phyloP scores from a whole-genome alignment of 345 rosid species.

The Eucalyptus marginata region DNA sequence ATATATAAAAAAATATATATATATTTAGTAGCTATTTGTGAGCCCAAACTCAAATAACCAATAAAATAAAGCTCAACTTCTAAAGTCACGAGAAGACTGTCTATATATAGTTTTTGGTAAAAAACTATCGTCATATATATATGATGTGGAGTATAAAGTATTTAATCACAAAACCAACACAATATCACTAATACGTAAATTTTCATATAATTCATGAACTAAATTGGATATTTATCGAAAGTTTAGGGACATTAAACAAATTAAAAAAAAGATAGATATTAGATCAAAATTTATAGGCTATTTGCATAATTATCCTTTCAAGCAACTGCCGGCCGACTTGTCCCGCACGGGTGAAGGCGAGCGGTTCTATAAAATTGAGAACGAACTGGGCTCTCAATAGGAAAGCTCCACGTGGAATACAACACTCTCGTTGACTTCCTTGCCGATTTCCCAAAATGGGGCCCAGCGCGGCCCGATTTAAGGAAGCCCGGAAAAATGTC shows the following conservation, averaged over 20 bases:
- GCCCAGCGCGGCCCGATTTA: neutral
- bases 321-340: neutral
- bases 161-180: no score
- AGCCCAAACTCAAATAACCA: no score
- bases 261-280: neutral
- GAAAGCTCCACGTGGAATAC: neutral
- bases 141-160: no score
- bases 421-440: neutral
- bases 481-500: neutral
- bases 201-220: accelerated
- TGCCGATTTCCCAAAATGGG: neutral
- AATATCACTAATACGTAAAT: accelerated
- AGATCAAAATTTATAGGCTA: accelerated
- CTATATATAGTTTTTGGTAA: accelerated
- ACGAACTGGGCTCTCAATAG: neutral
- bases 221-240: neutral
- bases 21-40: no score
- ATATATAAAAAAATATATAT: no score
- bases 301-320: neutral
- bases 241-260: neutral
- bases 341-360: neutral
- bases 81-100: no score
- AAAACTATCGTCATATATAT: no score
- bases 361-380: neutral
- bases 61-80: no score